phyloP scores from a whole-genome alignment of 139 green algal species.

The Chlorella sp. region DNA sequence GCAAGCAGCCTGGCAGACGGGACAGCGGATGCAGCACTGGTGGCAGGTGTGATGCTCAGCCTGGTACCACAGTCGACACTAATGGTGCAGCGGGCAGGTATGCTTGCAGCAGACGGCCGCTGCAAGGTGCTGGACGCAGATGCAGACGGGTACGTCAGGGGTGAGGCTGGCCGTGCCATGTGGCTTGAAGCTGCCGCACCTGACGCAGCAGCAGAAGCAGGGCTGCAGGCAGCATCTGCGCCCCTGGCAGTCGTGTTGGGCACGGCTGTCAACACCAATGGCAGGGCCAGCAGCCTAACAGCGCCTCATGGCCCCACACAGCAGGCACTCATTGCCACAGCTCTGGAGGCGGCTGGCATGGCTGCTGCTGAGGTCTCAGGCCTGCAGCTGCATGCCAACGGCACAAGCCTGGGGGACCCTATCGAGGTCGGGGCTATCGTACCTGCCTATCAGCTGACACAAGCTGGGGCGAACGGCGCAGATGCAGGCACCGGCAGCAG shows the following conservation, averaged over 20 bases:
- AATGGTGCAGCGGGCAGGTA: slow-evolving; percentile 66
- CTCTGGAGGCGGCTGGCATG: slow-evolving; percentile 29
- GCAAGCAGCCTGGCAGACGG: background rate
- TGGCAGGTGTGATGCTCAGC: background rate
- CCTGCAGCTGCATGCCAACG: slow-evolving; percentile 61
- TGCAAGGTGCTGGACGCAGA: slow-evolving; percentile 76
- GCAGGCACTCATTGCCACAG: slow-evolving; percentile 44
- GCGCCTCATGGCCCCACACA: slow-evolving; percentile 80
- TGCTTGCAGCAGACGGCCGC: slow-evolving; percentile 63
- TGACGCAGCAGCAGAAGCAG: too few species aligned
- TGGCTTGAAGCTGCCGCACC: slow-evolving; percentile 23
- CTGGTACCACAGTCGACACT: background rate
- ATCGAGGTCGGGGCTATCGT: slow-evolving; percentile 47
- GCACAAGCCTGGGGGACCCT: slow-evolving; percentile 55
- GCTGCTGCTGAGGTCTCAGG: slow-evolving; percentile 9
- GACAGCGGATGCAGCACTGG: background rate
- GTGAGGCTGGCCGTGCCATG: slow-evolving; percentile 42
- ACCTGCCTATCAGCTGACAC: slow-evolving; percentile 31
- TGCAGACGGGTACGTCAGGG: slow-evolving; percentile 76
- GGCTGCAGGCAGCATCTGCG: too few species aligned
- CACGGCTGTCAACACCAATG: slow-evolving; percentile 83
- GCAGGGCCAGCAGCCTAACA: slow-evolving; percentile 72
- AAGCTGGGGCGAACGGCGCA: too few species aligned
- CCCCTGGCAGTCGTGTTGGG: slow-evolving; percentile 43
- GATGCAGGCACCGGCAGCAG: too few species aligned